Evolutionary conservation across 495 filamentous ascomycete species (phyloP).

Genomic region (Thermothielavioides terrestris): DNA sequence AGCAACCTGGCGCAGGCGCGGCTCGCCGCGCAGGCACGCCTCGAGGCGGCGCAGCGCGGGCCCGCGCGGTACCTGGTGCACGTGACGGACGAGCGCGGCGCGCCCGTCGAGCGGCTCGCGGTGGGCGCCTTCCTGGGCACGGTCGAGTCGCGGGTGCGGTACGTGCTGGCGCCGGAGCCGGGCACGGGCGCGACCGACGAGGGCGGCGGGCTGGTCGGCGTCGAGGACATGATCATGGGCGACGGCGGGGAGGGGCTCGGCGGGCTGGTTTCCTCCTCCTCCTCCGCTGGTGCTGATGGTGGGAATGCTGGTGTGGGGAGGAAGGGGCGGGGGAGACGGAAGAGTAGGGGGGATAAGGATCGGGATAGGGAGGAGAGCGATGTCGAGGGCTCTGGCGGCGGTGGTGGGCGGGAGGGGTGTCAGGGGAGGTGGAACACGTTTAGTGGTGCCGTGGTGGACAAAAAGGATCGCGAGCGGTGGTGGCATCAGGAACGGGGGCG

Average conservation of each 20-base stretch:
- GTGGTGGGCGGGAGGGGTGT: constrained; percentile 37
- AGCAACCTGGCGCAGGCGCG: constrained; percentile 44
- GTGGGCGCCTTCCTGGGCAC: constrained; percentile 52
- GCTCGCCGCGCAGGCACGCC: constrained; percentile 46
- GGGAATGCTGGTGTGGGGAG: background rate
- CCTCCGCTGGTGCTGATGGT: background rate
- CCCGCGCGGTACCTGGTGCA: constrained; percentile 43
- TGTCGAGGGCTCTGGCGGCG: constrained; percentile 9
- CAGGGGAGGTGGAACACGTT: constrained; percentile 48
- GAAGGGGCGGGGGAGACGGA: constrained; percentile 2
- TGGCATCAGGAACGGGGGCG: constrained; percentile 42
- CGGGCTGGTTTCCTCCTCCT: background rate
- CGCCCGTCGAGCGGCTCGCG: constrained; percentile 34
- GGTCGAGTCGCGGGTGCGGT: constrained; percentile 47
- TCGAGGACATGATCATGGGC: constrained; percentile 41
- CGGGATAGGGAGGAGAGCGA: constrained; percentile 17
- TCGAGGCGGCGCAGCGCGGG: constrained; percentile 47
- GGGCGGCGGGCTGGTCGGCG: constrained; percentile 44
- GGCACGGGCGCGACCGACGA: constrained; percentile 42
- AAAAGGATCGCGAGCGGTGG: constrained; percentile 43
- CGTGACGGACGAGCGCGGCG: constrained; percentile 46
- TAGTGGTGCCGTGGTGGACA: constrained; percentile 27
- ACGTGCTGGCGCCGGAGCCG: constrained; percentile 49
- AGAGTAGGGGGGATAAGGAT: constrained; percentile 15
- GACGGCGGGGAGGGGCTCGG: constrained; percentile 36